Conservation (phyloP, 257 asterid genomes). For the Jasminum sambac region DNA sequence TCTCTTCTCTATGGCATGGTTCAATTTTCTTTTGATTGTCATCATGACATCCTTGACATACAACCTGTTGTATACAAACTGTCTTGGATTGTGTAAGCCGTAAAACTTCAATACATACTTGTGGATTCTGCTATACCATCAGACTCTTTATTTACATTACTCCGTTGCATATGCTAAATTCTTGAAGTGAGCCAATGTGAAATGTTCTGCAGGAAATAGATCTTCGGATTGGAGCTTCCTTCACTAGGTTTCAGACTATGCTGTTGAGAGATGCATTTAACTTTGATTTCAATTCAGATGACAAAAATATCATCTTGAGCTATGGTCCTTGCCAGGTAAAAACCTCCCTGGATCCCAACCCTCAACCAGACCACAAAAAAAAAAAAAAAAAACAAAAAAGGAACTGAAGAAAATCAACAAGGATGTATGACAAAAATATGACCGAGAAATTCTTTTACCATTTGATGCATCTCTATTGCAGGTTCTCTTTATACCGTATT, state of each 20-base stretch:
- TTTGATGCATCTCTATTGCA: not conserved
- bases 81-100: slow-evolving; percentile 15
- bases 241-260: slow-evolving; percentile 97
- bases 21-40: slow-evolving; percentile 16
- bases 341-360: not conserved
- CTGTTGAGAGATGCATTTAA: slow-evolving; percentile 84
- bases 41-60: not conserved
- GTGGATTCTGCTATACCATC: slow-evolving; percentile 1
- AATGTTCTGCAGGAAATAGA: slow-evolving; percentile 82
- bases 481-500: not conserved
- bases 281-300: slow-evolving; percentile 65
- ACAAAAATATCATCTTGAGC: slow-evolving; percentile 71
- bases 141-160: slow-evolving; percentile 16
- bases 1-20: slow-evolving; percentile 4
- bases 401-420: not conserved
- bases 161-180: slow-evolving; percentile 15
- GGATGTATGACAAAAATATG: slow-evolving; percentile 14
- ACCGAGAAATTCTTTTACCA: not conserved
- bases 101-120: slow-evolving; percentile 18
- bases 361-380: not conserved
- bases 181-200: slow-evolving; percentile 19
- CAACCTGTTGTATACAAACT: not conserved
- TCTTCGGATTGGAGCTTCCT: slow-evolving; percentile 97
- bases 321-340: slow-evolving; percentile 99
- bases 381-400: not conserved